Conservation (phyloP, 495 filamentous ascomycete genomes). For the Aspergillus cavernicola region DNA sequence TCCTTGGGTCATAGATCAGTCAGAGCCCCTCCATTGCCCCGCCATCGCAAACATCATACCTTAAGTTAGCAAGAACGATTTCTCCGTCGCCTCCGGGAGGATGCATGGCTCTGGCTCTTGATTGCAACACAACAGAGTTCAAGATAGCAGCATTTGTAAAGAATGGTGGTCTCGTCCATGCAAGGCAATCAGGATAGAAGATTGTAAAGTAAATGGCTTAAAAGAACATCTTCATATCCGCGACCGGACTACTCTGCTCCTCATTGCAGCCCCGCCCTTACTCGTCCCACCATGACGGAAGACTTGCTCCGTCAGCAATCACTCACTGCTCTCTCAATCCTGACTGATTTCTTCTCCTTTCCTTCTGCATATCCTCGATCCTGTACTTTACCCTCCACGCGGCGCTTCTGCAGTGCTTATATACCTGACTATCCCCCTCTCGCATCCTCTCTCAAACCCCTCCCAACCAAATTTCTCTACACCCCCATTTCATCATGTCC, state of each 20-base stretch:
- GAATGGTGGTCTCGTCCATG: too few relatives aligned
- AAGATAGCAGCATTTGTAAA: not conserved
- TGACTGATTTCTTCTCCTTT: constrained; percentile 19
- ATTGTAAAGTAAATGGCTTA: constrained; percentile 5
- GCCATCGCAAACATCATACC: constrained; percentile 16
- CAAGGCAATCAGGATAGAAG: not conserved
- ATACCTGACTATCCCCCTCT: constrained; percentile 8
- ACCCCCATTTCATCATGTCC: constrained; percentile 38
- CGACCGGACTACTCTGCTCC: constrained; percentile 45
- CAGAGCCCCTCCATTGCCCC: constrained; percentile 39
- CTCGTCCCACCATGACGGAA: constrained; percentile 46
- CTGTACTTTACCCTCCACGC: constrained; percentile 4
- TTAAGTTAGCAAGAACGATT: not conserved
- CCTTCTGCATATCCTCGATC: constrained; percentile 7
- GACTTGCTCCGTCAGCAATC: constrained; percentile 38
- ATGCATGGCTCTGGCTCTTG: not conserved
- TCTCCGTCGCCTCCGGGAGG: constrained; percentile 15
- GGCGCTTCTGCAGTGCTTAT: constrained; percentile 14
- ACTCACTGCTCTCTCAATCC: constrained; percentile 7
- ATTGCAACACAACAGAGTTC: not conserved
- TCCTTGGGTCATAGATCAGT: constrained; percentile 15
- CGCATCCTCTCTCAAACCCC: constrained; percentile 2
- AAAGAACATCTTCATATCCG: not conserved
- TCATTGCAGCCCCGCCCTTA: constrained; percentile 24
- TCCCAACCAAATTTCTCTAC: constrained; percentile 7